phyloP scores from a whole-genome alignment of 352 stramenopile genomes.

The Phytophthora cryptogea region DNA sequence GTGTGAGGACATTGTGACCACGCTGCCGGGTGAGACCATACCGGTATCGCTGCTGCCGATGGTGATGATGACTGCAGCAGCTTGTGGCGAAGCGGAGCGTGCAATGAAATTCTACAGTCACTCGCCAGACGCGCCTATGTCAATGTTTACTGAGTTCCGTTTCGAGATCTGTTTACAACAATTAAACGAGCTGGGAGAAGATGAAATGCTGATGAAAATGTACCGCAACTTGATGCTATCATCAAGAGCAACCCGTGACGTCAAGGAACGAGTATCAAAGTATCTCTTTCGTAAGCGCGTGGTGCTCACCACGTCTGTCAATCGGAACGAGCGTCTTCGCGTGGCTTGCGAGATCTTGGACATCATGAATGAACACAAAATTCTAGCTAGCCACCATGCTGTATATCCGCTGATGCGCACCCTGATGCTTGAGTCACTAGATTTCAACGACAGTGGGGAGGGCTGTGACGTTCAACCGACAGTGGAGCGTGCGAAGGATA shows the following conservation, averaged over 20 bases:
- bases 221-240: slow-evolving; percentile 58
- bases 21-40: slow-evolving; percentile 40
- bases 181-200: slow-evolving; percentile 47
- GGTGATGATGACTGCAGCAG: slow-evolving; percentile 61
- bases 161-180: slow-evolving; percentile 75
- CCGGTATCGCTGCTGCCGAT: slow-evolving; percentile 59
- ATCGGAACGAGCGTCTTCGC: slow-evolving; percentile 37
- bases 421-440: slow-evolving; percentile 36
- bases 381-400: slow-evolving; percentile 51
- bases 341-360: slow-evolving; percentile 51
- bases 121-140: slow-evolving; percentile 41
- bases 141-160: slow-evolving; percentile 53
- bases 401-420: slow-evolving; percentile 50
- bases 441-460: slow-evolving; percentile 14
- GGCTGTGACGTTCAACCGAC: slow-evolving; percentile 2
- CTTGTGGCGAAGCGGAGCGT: slow-evolving; percentile 52
- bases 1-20: slow-evolving; percentile 55
- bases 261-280: slow-evolving; percentile 71
- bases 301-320: slow-evolving; percentile 41
- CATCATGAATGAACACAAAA: slow-evolving; percentile 63
- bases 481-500: slow-evolving; percentile 36
- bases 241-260: slow-evolving; percentile 30
- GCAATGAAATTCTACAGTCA: slow-evolving; percentile 73
- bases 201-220: slow-evolving; percentile 58
- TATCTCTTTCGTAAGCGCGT: slow-evolving; percentile 58